A percentile compares a stretch with the other conserved stretches of the same genome.
phyloP scores from a whole-genome alignment of 176 grass and related monocot genomes.

The Miscanthus lutarioriparius region DNA sequence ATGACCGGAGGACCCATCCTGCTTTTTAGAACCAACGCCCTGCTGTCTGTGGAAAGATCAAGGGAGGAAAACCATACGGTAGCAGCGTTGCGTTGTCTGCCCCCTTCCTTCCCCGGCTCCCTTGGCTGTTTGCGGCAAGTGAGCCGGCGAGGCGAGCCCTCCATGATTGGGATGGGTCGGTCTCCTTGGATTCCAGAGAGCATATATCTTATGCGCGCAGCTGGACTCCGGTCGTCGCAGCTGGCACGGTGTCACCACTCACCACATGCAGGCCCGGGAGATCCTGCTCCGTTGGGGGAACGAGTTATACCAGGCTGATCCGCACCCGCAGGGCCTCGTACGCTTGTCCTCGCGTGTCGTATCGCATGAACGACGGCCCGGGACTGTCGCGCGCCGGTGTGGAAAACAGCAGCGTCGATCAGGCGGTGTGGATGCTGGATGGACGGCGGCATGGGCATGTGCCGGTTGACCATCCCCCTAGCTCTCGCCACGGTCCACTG shows the following conservation, averaged over 20 bases:
- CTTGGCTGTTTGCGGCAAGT: constrained; percentile 36
- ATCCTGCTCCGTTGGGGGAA: neutral
- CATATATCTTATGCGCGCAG: neutral
- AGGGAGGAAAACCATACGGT: neutral
- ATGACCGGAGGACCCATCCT: neutral
- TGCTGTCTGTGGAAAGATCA: constrained; percentile 18
- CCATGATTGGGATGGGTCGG: constrained; percentile 8
- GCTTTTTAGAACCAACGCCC: neutral
- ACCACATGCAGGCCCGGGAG: neutral
- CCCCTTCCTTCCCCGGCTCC: neutral
- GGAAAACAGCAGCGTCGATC: neutral
- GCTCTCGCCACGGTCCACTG: neutral
- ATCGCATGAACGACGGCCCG: neutral
- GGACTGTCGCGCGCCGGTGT: constrained; percentile 3
- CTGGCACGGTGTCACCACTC: neutral
- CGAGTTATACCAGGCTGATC: neutral
- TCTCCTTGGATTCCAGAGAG: constrained; percentile 35
- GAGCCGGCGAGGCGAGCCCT: neutral
- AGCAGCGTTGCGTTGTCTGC: neutral
- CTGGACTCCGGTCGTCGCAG: constrained; percentile 37
- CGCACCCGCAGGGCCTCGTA: neutral
- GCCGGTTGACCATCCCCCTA: constrained; percentile 26
- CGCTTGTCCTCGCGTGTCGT: neutral
- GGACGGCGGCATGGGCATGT: constrained; percentile 8
- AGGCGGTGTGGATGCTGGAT: neutral